Percentiles rank a stretch among this genome's conserved stretches.
These are phyloP conservation scores for Irpex sp. DNA, from an alignment of 1,284 basidiomycete species.

Conservation along the genomic window DNA sequence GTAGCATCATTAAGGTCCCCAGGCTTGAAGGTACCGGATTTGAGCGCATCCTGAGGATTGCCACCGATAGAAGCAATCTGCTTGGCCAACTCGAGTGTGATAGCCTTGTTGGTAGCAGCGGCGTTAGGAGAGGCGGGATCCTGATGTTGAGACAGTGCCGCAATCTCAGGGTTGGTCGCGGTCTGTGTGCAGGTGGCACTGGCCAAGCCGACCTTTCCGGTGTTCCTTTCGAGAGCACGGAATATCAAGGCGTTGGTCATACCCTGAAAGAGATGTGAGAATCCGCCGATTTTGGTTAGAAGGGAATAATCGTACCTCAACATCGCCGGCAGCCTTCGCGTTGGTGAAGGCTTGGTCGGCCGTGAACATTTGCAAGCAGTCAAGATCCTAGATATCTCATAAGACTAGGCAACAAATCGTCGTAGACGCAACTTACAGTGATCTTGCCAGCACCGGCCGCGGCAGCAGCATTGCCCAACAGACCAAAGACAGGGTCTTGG, in stretches of 20 bases:
- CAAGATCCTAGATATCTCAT: constrained; percentile 40
- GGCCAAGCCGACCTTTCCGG: constrained; percentile 49
- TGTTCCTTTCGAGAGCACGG: constrained; percentile 68
- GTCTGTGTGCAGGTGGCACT: constrained; percentile 50
- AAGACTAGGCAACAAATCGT: neutral
- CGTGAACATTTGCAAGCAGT: constrained; percentile 63
- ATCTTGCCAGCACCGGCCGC: constrained; percentile 49
- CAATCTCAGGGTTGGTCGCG: constrained; percentile 64
- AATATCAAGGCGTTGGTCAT: constrained; percentile 60
- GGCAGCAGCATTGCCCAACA: constrained; percentile 64
- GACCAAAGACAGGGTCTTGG: constrained; percentile 59
- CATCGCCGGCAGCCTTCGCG: constrained; percentile 58
- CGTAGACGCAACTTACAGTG: constrained; percentile 31
- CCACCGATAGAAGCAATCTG: constrained; percentile 65
- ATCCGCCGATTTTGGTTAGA: neutral
- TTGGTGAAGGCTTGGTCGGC: constrained; percentile 72
- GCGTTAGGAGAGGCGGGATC: constrained; percentile 62
- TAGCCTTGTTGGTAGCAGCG: constrained; percentile 59
- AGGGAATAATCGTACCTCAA: constrained; percentile 26
- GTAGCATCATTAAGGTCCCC: constrained; percentile 52
- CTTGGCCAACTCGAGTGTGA: constrained; percentile 54
- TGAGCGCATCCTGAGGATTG: constrained; percentile 55
- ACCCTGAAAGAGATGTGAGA: constrained; percentile 26
- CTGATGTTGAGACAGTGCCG: constrained; percentile 66
- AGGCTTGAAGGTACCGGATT: constrained; percentile 63